Evolutionary conservation across 2,329 filamentous ascomycete genomes (phyloP), one percentile per base, ranked within the genome.

Genomic region (Aspergillus sergii): DNA sequence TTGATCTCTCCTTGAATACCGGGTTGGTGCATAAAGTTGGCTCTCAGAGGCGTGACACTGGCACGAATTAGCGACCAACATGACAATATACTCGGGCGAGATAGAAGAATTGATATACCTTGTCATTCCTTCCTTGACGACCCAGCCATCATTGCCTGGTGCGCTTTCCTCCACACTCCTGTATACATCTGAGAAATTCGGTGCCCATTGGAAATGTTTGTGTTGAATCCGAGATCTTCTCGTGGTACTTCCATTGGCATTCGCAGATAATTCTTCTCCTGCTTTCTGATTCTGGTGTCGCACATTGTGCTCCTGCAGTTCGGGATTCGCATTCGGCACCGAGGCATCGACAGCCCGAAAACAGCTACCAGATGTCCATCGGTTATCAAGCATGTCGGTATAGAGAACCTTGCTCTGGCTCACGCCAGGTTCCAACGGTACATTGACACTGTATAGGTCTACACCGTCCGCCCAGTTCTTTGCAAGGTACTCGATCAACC

Each of bases 121-220:
- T 14, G 94, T 96, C 77, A 90, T 88, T 32, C 93, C 92, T 75
- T 96, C 89, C 75, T 91, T 91, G 28, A 99, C 92, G 41, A 90
- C 90, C 93, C 94, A 97, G 7, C 94, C 95, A 78, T 99, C 95
- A 74, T 93, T 96, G 4, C 93, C 93, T 4, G 92, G 91, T 36
- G 84, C 82, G 45, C 90, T 88, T 67, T 90, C 86, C 69, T 93
- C 88, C n/a, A 97, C 93, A 69, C 91, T 94, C 74, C 91, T 87
- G 77, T 93, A 93, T 2, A 98, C 93, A 77, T 96, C 94, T 39
- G 87, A 84, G 78, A 98, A 95, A 66, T 87, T 88, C 2, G 94
- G 95, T 55, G 91, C 88, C 95, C 95, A 98, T 79, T 94, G 96
- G 83, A 97, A 98, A 78, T 96, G 91, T 76, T 91, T 92, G 78